Evolutionary conservation across 805 yeast genomes (phyloP).

Genomic region (Candida maesae): DNA sequence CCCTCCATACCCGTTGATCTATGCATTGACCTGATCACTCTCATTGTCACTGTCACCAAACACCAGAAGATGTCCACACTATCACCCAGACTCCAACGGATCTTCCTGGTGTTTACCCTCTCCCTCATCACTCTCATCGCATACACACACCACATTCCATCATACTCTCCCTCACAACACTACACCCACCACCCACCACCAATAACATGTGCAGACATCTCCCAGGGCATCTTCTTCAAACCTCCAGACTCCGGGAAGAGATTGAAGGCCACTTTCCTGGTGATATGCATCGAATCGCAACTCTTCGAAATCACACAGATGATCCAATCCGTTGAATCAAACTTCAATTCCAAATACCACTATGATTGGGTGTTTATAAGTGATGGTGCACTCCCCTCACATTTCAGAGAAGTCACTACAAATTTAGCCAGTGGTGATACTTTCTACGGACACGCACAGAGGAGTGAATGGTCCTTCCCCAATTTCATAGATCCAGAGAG

Average conservation of each 20-base stretch:
- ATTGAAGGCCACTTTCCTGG: slow-evolving; percentile 61
- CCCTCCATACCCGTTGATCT: too few species aligned
- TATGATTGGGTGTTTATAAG: slow-evolving; percentile 78
- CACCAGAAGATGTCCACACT: not conserved
- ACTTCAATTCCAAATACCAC: slow-evolving; percentile 57
- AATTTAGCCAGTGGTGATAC: slow-evolving; percentile 51
- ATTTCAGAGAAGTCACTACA: slow-evolving; percentile 43
- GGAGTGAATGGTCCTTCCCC: slow-evolving; percentile 66
- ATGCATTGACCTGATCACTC: too few species aligned
- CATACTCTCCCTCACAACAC: not conserved
- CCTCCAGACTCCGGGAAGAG: slow-evolving; percentile 13
- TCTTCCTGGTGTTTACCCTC: not conserved
- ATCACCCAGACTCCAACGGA: not conserved
- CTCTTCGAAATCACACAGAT: slow-evolving; percentile 45
- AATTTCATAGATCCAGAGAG: slow-evolving; percentile 47
- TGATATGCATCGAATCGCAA: slow-evolving; percentile 24
- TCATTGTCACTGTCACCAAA: too few species aligned
- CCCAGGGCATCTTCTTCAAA: slow-evolving; percentile 4
- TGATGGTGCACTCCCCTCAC: slow-evolving; percentile 52
- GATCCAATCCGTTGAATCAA: slow-evolving; percentile 66
- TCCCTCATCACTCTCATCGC: not conserved
- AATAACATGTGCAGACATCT: slow-evolving; percentile 1
- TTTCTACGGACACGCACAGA: slow-evolving; percentile 54
- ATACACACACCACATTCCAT: not conserved
- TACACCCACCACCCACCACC: not conserved